These are phyloP conservation scores for Sclerospora graminicola DNA, from an alignment of 352 stramenopile species.

Conservation along the genomic window DNA sequence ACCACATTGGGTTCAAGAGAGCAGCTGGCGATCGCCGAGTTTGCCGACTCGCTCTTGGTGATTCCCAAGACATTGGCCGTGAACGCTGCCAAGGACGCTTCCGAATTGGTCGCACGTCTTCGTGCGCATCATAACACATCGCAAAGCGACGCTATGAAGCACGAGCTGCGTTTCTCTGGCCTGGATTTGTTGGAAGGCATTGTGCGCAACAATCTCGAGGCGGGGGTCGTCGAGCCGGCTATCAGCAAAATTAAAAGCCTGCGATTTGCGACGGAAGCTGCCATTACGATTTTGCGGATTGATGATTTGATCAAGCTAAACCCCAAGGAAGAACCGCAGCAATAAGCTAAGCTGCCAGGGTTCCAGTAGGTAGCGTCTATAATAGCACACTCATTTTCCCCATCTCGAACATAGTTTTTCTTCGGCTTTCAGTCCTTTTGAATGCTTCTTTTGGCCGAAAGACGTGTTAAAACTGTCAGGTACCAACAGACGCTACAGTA, in stretches of 20 bases:
- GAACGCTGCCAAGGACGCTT: conserved; percentile 98
- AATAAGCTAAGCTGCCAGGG: conserved; percentile 38
- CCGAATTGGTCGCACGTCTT: conserved; percentile 96
- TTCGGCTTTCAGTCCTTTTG: no score
- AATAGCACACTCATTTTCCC: conserved; percentile 36
- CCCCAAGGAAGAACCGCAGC: conserved; percentile 73
- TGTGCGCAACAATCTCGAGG: conserved; percentile 94
- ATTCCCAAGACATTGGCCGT: conserved; percentile 99
- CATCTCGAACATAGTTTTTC: no score
- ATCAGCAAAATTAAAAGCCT: conserved; percentile 99
- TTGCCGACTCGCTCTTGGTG: conserved; percentile 96
- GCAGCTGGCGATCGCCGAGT: conserved; percentile 98
- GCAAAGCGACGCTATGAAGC: conserved; percentile 77
- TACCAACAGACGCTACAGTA: no score
- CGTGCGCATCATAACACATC: conserved; percentile 94
- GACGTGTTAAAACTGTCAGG: no score
- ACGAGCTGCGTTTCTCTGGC: conserved; percentile 83
- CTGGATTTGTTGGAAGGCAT: conserved; percentile 94
- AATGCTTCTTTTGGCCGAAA: no score
- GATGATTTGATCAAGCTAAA: conserved; percentile 98
- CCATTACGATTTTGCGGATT: conserved; percentile 99
- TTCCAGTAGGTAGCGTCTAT: conserved; percentile 26
- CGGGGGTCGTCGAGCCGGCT: conserved; percentile 97
- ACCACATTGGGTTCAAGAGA: conserved; percentile 94
- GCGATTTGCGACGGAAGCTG: conserved; percentile 97